phyloP scores from a whole-genome alignment of 148 eudicot species.

The Rhododendron ovatum region DNA sequence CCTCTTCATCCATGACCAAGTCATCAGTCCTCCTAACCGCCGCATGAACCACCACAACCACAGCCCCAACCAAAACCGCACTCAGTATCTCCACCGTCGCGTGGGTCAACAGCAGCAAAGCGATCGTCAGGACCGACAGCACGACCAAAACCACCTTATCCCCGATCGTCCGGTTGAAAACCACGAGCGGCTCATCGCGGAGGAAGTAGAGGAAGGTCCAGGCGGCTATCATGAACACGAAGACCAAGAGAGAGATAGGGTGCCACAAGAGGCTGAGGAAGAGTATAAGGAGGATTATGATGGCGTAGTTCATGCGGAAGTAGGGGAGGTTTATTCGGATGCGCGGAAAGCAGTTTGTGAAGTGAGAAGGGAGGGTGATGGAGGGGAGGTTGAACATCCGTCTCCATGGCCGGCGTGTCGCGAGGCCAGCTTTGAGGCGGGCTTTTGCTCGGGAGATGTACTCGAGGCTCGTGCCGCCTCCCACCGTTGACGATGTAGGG shows the following conservation, averaged over 20 bases:
- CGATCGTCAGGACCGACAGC: constrained; percentile 34
- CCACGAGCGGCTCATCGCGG: constrained; percentile 36
- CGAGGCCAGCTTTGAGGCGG: constrained; percentile 27
- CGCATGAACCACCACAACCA: constrained; percentile 32
- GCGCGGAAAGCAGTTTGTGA: constrained; percentile 23
- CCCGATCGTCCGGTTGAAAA: constrained; percentile 26
- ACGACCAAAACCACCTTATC: constrained; percentile 31
- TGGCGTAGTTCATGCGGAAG: constrained; percentile 53
- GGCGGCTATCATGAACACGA: constrained; percentile 32
- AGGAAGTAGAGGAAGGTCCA: constrained; percentile 68
- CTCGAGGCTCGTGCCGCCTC: constrained; percentile 2
- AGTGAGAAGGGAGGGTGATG: constrained; percentile 31
- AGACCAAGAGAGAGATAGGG: constrained; percentile 51
- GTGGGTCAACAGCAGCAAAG: constrained; percentile 34
- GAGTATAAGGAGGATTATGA: constrained; percentile 35
- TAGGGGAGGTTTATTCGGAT: constrained; percentile 31
- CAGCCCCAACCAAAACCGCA: constrained; percentile 27
- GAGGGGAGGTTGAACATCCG: constrained; percentile 22
- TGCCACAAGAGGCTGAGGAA: constrained; percentile 52
- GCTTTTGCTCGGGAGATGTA: constrained; percentile 33
- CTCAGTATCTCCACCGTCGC: constrained; percentile 36
- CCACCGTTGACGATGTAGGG: constrained; percentile 24
- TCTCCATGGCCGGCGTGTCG: constrained; percentile 47
- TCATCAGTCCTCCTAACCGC: constrained; percentile 40
- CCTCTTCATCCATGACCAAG: constrained; percentile 8